Conservation (phyloP, 495 filamentous ascomycete genomes). For the Corynascus novoguineensis region DNA sequence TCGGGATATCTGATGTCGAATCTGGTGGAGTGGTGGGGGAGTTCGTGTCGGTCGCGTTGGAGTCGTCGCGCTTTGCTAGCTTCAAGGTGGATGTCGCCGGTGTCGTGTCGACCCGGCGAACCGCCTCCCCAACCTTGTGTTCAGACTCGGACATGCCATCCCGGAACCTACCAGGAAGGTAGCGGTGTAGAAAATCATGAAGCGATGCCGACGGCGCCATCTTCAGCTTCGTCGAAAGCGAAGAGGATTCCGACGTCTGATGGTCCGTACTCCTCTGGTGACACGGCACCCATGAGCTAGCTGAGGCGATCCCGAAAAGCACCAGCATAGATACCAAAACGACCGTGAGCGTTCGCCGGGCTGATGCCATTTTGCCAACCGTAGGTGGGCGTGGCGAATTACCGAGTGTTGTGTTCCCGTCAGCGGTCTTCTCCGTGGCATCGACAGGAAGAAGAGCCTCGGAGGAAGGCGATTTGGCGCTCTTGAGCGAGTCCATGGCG, state of each 20-base stretch:
- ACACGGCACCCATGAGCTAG: constrained; percentile 14
- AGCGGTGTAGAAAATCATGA: constrained; percentile 36
- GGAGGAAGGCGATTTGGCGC: constrained; percentile 7
- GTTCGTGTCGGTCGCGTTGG: constrained; percentile 13
- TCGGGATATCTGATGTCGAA: background rate
- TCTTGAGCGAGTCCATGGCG: constrained; percentile 18
- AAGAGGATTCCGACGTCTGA: constrained; percentile 19
- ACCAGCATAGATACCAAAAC: constrained; percentile 28
- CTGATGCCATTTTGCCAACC: constrained; percentile 22
- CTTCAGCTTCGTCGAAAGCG: constrained; percentile 32
- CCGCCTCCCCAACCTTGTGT: constrained; percentile 29
- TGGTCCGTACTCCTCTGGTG: constrained; percentile 16
- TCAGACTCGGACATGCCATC: constrained; percentile 36
- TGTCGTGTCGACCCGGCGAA: constrained; percentile 27
- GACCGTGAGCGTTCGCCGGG: constrained; percentile 25
- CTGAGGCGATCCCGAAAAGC: constrained; percentile 29
- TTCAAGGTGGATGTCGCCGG: constrained; percentile 33
- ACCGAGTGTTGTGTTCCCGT: constrained; percentile 4
- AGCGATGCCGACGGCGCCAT: constrained; percentile 35
- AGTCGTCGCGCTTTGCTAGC: constrained; percentile 37
- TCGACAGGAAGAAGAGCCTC: constrained; percentile 10
- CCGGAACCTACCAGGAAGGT: constrained; percentile 34
- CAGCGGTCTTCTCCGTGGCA: constrained; percentile 11
- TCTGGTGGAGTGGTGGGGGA: background rate
- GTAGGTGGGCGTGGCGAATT: constrained; percentile 4